Base-by-base conservation (phyloP, 2,329 filamentous ascomycete genomes). In the Magnaporthiopsis rhizophila region DNA sequence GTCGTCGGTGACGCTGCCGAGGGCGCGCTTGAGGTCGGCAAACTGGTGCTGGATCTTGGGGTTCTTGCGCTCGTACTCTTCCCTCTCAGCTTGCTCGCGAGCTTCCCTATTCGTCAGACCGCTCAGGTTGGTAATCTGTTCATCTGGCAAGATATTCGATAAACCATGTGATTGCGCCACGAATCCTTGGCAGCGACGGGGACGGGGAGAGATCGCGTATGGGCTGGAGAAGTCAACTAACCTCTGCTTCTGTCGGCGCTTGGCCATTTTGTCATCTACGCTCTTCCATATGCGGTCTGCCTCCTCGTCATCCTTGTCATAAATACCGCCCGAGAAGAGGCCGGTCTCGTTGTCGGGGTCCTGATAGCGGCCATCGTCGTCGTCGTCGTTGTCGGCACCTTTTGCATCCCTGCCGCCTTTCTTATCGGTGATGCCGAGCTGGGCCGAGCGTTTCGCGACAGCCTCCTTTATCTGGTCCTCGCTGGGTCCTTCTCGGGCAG, bases 21-120 rank as follows among this genome's bases (percentile, higher is more conserved):
- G 83, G 6, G 91, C 92, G 72, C 96, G 86, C 78, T 99, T 99
- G 62, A 98, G 80, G 71, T 98, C 95, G 73, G 93, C 92, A 75
- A 99, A 99, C 76, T 99, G 95, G 70, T 97, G 91, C 73, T 96
- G 91, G 63, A 99, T 97, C 78, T 98, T 99, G 18, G 95, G 95
- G 74, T 99, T 98, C 75, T 97, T 94, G 70, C 89, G 88, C 80
- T 99, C 94, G 83, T 97, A 96, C 72, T 98, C 93, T 74, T 97
- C 92, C 75, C 84, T 87, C 81, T 99, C 94, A 79, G 91, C 85
- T 75, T 90, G 82, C 77, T 99, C 95, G 76, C 95, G 92, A 74
- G 89, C 89, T 89, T 99, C 95, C 86, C 95, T 96, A 84, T 77
- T 83, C n/a, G 59, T 62, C 61, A 62, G 53, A 62, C 50, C 53